Evolutionary conservation across 306 rosid genomes (phyloP), one percentile per base, ranked within the genome.

Genomic region (Clitoria ternatea): DNA sequence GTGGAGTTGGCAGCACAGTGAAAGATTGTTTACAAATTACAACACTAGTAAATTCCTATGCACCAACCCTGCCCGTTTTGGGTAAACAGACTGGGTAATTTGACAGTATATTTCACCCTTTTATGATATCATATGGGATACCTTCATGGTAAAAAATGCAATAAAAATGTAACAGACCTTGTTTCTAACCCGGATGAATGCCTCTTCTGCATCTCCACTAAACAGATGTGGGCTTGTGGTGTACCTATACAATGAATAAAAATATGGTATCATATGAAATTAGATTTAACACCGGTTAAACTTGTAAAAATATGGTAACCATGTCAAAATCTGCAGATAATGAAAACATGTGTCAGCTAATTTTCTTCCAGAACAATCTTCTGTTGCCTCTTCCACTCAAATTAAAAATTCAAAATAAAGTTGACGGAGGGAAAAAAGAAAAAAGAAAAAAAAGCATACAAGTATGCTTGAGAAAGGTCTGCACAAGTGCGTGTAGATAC

Each of bases 151-250:
- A 35, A 19, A 59, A 59, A 22, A 45, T 68, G 57, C 19, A 20
- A 72, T n/a, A 64, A 55, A 33, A 45, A 73, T 20, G 55, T 24
- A 45, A 77, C 74, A 26, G 13, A 90, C 98, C 98, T 94, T 83
- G 79, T 40, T 60, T 81, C 96, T 90, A 76, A 94, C 95, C 64
- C 95, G 96, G 76, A 59, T 70, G 85, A 94, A 94, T 69, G 97
- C 98, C 72, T 87, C 87, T 61, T 79, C 87, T 59, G 92, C 92
- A 61, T 90, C 90, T 80, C 91, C 89, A 52, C 74, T 79, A 74
- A 94, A 90, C 35, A 94, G 84, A 77, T 94, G 98, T 1, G 98
- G 98, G 69, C 98, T 94, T 66, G 98, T 94, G 44, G 98, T 94
- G 81, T 93, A 90, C 87, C 98, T 90, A 61, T 20, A 44, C 26